phyloP scores from a whole-genome alignment of 306 rosid species.

The Albizia julibrissin region DNA sequence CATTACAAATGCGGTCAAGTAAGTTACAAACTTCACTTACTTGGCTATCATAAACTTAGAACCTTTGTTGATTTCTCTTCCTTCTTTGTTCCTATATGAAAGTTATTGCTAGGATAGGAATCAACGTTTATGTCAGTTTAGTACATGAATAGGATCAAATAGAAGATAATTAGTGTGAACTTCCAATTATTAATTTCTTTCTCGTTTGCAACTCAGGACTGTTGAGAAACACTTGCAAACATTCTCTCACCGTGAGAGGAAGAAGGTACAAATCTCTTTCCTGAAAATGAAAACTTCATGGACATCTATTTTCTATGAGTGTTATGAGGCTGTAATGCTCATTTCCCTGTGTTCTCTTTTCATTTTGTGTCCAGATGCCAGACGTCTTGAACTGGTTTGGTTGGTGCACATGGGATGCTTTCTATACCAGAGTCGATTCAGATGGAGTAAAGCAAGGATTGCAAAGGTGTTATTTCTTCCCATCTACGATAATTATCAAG shows the following conservation, averaged over 20 bases:
- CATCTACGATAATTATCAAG: background rate
- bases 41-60: background rate
- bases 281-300: background rate
- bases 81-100: background rate
- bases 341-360: background rate
- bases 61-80: background rate
- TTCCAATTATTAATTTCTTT: conserved; percentile 12
- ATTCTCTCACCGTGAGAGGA: conserved; percentile 76
- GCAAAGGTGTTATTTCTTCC: conserved; percentile 49
- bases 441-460: conserved; percentile 84
- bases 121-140: background rate
- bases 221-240: conserved; percentile 85
- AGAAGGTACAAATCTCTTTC: conserved; percentile 59
- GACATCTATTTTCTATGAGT: background rate
- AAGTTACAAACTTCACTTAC: conserved; percentile 31
- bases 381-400: conserved; percentile 95
- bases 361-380: conserved; percentile 68
- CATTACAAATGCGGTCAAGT: conserved; percentile 79
- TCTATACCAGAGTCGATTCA: conserved; percentile 76
- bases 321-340: background rate
- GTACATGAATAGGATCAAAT: background rate
- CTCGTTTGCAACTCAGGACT: conserved; percentile 44
- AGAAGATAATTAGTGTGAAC: background rate
- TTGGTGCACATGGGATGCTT: conserved; percentile 99
- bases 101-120: background rate